phyloP scores from a whole-genome alignment of 2,329 filamentous ascomycete genomes.

The Neospermospora avenae region DNA sequence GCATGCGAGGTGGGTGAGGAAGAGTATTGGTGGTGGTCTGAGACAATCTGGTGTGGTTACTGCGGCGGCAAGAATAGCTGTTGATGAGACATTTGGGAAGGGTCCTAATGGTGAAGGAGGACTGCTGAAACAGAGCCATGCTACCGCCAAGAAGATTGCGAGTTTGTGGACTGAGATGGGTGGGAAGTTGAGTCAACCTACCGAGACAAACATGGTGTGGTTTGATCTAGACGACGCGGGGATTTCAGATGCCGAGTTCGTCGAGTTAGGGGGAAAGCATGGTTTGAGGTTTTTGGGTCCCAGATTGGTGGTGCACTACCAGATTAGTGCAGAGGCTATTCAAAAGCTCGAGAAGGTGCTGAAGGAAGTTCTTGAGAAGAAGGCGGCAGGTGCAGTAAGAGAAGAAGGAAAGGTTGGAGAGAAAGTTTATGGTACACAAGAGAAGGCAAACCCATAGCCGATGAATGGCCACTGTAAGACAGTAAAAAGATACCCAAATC shows the following conservation, averaged over 20 bases:
- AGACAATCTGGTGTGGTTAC: constrained; percentile 74
- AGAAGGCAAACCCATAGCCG: background rate
- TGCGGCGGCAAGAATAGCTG: constrained; percentile 70
- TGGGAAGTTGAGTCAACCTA: constrained; percentile 56
- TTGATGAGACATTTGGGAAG: constrained; percentile 73
- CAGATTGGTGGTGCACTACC: constrained; percentile 67
- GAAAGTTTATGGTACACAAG: constrained; percentile 32
- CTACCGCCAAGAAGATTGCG: constrained; percentile 58
- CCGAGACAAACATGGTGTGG: constrained; percentile 77
- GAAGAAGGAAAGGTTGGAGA: constrained; percentile 27
- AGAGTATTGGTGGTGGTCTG: constrained; percentile 76
- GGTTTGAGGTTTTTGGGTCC: constrained; percentile 55
- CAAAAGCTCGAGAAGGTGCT: constrained; percentile 46
- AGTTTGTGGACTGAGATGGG: constrained; percentile 58
- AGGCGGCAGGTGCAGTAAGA: constrained; percentile 9
- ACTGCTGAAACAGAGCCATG: constrained; percentile 57
- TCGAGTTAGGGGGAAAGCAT: constrained; percentile 51
- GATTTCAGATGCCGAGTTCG: constrained; percentile 49
- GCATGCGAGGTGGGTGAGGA: constrained; percentile 71
- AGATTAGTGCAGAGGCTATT: constrained; percentile 61
- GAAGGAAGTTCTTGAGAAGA: constrained; percentile 31
- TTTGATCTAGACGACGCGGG: constrained; percentile 58
- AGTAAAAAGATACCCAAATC: background rate
- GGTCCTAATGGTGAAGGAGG: constrained; percentile 58
- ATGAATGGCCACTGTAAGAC: no score